Evolutionary conservation across 345 rosid genomes (phyloP), one percentile per base, ranked within the genome.

Genomic region (Noccaea caerulescens): DNA sequence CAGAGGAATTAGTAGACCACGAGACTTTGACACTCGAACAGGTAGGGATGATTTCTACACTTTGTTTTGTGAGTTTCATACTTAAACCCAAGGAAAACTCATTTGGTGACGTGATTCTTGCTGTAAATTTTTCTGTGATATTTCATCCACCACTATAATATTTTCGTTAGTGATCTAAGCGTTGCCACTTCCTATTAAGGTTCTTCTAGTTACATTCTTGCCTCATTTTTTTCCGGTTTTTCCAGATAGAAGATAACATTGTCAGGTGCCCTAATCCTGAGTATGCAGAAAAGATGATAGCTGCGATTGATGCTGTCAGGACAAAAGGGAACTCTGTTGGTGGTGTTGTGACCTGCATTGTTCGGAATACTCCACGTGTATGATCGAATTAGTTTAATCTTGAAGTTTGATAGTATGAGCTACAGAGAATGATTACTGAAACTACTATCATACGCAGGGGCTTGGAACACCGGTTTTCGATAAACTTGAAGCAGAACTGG

Each of bases 391-490:
- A 47, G 58, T 49, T 58, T 30, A 5, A 27, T 55, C 1, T 16
- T 42, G 2, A 47, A 62, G 44, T 46, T 43, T 47, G 33, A 10
- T 49, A 27, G 16, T 12, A 56, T 69, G 45, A 45, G 37, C 27
- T 44, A 23, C 5, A 52, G 53, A 0, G 6, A 55, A 55, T 69
- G 33, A 46, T 39, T 18, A 58, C 68, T 83, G 56, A 75, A 75
- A 70, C 46, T 70, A 42, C 39, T 16, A 78, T 73, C 18, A 27
- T 27, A 27, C 1, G 10, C 88, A 95, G 99, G 99, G 99, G 72
- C 99, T 95, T 63, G 99, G 99, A 70, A 85, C 99, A 30, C 99
- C 99, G 1, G 99, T 95, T 55, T 95, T 95, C 25, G 96, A 86
- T 80, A 95, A 95, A 80, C 92, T 95, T 73, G 98, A 92, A 82